Evolutionary conservation across 2,329 filamentous ascomycete genomes (phyloP).

Genomic region (Pseudocercospora musae): DNA sequence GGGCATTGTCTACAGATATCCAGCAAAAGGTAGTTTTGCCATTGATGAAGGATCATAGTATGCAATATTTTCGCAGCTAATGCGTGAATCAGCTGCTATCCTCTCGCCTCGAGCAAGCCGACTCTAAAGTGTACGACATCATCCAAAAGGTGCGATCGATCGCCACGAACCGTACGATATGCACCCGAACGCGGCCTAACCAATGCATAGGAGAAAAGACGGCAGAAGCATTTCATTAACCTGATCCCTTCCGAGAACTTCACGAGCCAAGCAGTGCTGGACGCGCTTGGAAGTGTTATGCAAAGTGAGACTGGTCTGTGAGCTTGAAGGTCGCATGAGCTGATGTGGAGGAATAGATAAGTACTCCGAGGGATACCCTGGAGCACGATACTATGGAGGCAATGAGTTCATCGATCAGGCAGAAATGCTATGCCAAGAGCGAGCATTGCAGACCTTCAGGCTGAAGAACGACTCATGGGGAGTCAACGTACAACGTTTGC

Average conservation of each 20-base stretch:
- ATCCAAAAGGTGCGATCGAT: constrained; percentile 70
- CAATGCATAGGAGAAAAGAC: constrained; percentile 72
- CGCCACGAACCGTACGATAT: not conserved
- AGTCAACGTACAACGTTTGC: constrained; percentile 91
- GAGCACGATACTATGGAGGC: constrained; percentile 97
- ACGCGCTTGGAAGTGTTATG: constrained; percentile 91
- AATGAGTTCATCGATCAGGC: constrained; percentile 98
- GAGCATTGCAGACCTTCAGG: constrained; percentile 88
- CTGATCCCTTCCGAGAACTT: constrained; percentile 95
- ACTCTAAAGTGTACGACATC: constrained; percentile 83
- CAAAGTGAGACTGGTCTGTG: constrained; percentile 63
- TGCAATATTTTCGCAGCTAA: constrained; percentile 6
- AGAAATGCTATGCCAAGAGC: constrained; percentile 89
- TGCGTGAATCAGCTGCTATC: constrained; percentile 67
- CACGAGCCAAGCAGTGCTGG: constrained; percentile 86
- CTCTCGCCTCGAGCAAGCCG: constrained; percentile 74
- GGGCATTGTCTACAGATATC: constrained; percentile 43
- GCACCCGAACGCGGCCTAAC: constrained; percentile 10
- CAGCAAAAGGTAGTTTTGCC: constrained; percentile 46
- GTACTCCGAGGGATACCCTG: constrained; percentile 97
- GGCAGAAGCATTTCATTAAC: constrained; percentile 98
- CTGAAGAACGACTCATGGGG: constrained; percentile 88
- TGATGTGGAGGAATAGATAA: constrained; percentile 57
- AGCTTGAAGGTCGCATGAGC: not conserved
- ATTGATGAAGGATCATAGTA: not conserved